Evolutionary conservation across 345 rosid genomes (phyloP).

Genomic region (Triadica sebifera): DNA sequence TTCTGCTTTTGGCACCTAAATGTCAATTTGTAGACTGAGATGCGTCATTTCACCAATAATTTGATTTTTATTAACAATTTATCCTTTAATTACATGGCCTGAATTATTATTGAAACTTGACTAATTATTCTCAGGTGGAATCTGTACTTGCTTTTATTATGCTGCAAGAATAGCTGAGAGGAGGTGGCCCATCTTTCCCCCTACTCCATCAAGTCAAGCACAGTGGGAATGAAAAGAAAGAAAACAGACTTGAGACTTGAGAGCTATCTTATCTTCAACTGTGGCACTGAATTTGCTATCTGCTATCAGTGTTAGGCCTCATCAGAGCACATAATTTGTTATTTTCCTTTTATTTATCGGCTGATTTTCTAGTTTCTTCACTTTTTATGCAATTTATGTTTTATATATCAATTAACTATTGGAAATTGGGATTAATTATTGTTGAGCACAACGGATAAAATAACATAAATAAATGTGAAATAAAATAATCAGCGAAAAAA

Average conservation of each 20-base stretch:
- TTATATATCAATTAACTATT: no score
- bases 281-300: constrained; percentile 9
- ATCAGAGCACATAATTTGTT: no score
- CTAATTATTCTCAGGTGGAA: constrained; percentile 14
- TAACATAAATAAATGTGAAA: no score
- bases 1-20: constrained; percentile 24
- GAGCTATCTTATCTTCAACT: constrained; percentile 12
- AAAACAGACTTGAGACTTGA: constrained; percentile 22
- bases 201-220: background rate
- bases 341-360: no score
- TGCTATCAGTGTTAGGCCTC: constrained; percentile 2
- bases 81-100: no score
- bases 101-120: constrained; percentile 9
- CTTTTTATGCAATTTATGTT: no score
- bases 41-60: constrained; percentile 14
- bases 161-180: constrained; percentile 26
- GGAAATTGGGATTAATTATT: no score
- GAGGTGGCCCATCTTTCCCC: constrained; percentile 17
- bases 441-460: no score
- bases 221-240: constrained; percentile 32
- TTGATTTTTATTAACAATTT: background rate
- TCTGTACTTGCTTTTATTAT: constrained; percentile 18
- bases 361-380: no score
- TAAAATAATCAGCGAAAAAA: no score
- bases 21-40: constrained; percentile 39